These are phyloP conservation scores for Lentinula aciculospora DNA, from an alignment of 768 basidiomycete species.

Conservation along the genomic window DNA sequence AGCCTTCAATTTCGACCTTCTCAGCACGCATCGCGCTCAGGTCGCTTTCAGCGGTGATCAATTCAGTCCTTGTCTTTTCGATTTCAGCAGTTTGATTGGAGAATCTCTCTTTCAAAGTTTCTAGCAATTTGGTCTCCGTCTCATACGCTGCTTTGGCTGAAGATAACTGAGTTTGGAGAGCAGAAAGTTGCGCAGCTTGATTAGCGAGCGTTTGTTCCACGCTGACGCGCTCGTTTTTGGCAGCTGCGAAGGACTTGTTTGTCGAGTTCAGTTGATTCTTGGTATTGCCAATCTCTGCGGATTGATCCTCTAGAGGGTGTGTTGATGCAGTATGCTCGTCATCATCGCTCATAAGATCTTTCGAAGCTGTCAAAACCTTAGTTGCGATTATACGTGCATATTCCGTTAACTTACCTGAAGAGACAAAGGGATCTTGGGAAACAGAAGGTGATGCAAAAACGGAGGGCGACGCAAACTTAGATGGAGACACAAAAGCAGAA, in stretches of 20 bases:
- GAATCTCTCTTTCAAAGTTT: conserved; percentile 64
- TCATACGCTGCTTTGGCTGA: conserved; percentile 83
- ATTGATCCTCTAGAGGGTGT: conserved; percentile 60
- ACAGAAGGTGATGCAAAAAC: conserved; percentile 17
- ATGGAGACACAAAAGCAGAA: conserved; percentile 10
- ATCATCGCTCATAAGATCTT: conserved; percentile 71
- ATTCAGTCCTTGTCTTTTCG: conserved; percentile 63
- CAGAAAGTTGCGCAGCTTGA: conserved; percentile 70
- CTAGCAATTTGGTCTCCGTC: conserved; percentile 68
- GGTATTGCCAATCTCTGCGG: conserved; percentile 82
- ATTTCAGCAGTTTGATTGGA: conserved; percentile 66
- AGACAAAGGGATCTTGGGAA: conserved; percentile 47
- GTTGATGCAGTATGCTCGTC: conserved; percentile 44
- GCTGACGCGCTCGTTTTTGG: conserved; percentile 59
- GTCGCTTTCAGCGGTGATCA: conserved; percentile 90
- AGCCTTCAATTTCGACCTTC: conserved; percentile 87
- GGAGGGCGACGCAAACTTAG: conserved; percentile 15
- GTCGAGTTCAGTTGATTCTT: conserved; percentile 85
- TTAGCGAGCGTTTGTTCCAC: conserved; percentile 61
- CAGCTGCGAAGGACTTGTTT: conserved; percentile 57
- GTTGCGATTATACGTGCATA: background rate
- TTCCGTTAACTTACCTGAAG: conserved; percentile 15
- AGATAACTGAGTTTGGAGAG: conserved; percentile 78
- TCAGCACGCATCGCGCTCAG: conserved; percentile 84
- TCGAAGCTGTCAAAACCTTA: conserved; percentile 10